These are phyloP conservation scores for Saccharomyces uvarum DNA, from an alignment of 1,139 yeast genomes.

Conservation along the genomic window DNA sequence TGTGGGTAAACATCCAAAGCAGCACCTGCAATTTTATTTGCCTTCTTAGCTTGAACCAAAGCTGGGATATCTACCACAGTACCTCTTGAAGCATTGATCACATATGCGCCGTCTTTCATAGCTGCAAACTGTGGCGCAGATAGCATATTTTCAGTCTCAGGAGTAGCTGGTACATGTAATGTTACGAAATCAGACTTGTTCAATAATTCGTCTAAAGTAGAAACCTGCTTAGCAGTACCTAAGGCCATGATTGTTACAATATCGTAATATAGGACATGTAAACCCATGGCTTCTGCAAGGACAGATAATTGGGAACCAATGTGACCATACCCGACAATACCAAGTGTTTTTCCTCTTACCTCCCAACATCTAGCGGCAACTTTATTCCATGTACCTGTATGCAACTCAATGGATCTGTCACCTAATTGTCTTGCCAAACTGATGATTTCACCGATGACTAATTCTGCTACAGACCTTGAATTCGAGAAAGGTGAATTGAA, in stretches of 20 bases:
- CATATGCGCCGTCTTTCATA: conserved; percentile 93
- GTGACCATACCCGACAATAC: conserved; percentile 96
- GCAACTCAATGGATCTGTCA: conserved; percentile 93
- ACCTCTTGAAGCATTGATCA: conserved; percentile 95
- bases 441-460: conserved; percentile 91
- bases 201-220: conserved; percentile 74
- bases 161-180: conserved; percentile 89
- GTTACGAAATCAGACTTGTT: conserved; percentile 80
- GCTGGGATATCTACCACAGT: conserved; percentile 96
- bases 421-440: conserved; percentile 93
- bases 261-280: conserved; percentile 93
- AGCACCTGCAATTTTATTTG: conserved; percentile 94
- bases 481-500: conserved; percentile 98
- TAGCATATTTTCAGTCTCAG: conserved; percentile 86
- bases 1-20: conserved; percentile 95
- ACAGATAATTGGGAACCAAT: conserved; percentile 96
- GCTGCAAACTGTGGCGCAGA: conserved; percentile 88
- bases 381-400: conserved; percentile 97
- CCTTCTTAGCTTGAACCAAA: conserved; percentile 79
- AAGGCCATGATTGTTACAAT: conserved; percentile 87
- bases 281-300: conserved; percentile 95
- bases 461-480: conserved; percentile 97
- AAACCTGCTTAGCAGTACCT: conserved; percentile 94
- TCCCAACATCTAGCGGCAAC: conserved; percentile 96
- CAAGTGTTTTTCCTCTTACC: conserved; percentile 96